phyloP scores from a whole-genome alignment of 148 eudicot genomes.

The Silene conica region DNA sequence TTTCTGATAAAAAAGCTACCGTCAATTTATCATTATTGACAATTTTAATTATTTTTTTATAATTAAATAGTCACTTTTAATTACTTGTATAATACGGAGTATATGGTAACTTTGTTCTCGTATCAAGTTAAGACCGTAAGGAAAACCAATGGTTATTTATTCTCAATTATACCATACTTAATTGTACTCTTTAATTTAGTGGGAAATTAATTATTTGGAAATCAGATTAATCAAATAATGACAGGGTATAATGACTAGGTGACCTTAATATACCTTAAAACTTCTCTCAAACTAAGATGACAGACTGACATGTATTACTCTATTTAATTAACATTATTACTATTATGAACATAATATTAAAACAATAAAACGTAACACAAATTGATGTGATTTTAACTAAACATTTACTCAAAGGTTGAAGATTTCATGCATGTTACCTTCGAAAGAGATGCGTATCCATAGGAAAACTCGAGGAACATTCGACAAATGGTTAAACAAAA shows the following conservation, averaged over 20 bases:
- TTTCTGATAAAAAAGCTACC: too few relatives aligned
- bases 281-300: background rate
- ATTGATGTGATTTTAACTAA: background rate
- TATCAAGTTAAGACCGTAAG: too few relatives aligned
- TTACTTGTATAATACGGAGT: too few relatives aligned
- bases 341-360: too few relatives aligned
- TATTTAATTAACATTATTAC: background rate
- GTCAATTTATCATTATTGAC: too few relatives aligned
- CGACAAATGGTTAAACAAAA: background rate
- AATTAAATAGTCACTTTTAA: too few relatives aligned
- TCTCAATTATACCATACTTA: too few relatives aligned
- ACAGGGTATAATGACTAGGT: background rate
- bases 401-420: constrained; percentile 4
- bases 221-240: background rate
- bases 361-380: too few relatives aligned
- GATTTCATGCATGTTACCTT: constrained; percentile 17
- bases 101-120: too few relatives aligned
- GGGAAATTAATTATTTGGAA: background rate
- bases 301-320: background rate
- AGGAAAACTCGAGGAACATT: background rate
- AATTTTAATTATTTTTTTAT: too few relatives aligned
- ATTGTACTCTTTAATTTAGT: background rate
- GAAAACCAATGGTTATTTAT: too few relatives aligned
- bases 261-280: background rate
- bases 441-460: constrained; percentile 5